Conservation (phyloP, 345 rosid species). For the Hirschfeldia incana region DNA sequence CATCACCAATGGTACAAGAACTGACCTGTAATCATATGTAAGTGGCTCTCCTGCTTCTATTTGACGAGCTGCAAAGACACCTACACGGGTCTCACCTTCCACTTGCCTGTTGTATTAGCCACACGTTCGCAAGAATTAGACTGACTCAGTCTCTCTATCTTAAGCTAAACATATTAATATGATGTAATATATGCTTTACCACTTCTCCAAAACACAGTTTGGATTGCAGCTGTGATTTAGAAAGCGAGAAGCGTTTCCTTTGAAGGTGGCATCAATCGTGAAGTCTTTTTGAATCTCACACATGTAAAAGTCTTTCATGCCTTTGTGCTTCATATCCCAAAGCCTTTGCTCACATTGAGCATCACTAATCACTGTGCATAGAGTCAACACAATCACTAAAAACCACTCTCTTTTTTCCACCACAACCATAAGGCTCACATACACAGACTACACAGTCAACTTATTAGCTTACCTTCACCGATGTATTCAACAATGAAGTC, state of each 20-base stretch:
- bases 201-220: slow-evolving; percentile 82
- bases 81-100: slow-evolving; percentile 88
- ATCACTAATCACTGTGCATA: slow-evolving; percentile 73
- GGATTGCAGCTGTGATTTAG: slow-evolving; percentile 93
- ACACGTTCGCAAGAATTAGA: slow-evolving; percentile 8
- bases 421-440: not conserved
- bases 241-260: slow-evolving; percentile 90
- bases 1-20: not conserved
- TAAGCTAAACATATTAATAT: not conserved
- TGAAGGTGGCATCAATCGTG: slow-evolving; percentile 96
- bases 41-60: slow-evolving; percentile 79
- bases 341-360: slow-evolving; percentile 89
- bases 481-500: slow-evolving; percentile 87
- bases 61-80: slow-evolving; percentile 86
- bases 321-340: slow-evolving; percentile 96
- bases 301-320: slow-evolving; percentile 86
- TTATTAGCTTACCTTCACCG: slow-evolving; percentile 74
- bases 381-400: slow-evolving; percentile 30
- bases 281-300: slow-evolving; percentile 94
- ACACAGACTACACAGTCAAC: not conserved
- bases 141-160: not conserved
- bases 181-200: slow-evolving; percentile 40
- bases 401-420: not conserved
- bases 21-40: slow-evolving; percentile 91
- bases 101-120: slow-evolving; percentile 63